These are phyloP conservation scores for Clitoria ternatea DNA, from an alignment of 306 rosid genomes.

Conservation along the genomic window DNA sequence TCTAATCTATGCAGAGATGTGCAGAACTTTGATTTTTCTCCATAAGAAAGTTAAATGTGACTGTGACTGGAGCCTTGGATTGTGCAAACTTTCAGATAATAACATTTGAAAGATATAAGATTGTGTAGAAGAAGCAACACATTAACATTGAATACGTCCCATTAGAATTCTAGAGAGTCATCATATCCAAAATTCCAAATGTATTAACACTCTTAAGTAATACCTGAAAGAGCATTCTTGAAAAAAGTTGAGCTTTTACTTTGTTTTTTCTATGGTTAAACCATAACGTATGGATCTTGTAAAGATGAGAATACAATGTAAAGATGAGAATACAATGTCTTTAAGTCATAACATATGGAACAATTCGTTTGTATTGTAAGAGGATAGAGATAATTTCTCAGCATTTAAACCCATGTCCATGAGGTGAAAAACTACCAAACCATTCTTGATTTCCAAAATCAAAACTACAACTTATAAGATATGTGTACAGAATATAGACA, in stretches of 20 bases:
- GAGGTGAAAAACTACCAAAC: neutral
- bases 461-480: neutral
- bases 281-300: neutral
- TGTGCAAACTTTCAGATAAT: neutral
- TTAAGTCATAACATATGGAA: too few relatives aligned
- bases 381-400: neutral
- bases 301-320: neutral
- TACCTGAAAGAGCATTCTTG: neutral
- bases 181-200: neutral
- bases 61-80: neutral
- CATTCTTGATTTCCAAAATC: neutral
- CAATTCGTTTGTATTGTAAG: neutral
- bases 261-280: neutral
- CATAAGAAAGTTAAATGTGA: neutral
- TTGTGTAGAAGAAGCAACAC: neutral
- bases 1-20: neutral
- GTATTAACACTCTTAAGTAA: neutral
- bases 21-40: neutral
- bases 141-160: neutral
- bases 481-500: neutral
- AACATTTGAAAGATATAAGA: neutral
- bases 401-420: constrained; percentile 4
- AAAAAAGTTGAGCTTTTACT: neutral
- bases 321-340: neutral
- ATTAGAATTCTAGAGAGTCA: neutral